phyloP scores from a whole-genome alignment of 2,329 filamentous ascomycete genomes.

The Colletotrichum noveboracense region DNA sequence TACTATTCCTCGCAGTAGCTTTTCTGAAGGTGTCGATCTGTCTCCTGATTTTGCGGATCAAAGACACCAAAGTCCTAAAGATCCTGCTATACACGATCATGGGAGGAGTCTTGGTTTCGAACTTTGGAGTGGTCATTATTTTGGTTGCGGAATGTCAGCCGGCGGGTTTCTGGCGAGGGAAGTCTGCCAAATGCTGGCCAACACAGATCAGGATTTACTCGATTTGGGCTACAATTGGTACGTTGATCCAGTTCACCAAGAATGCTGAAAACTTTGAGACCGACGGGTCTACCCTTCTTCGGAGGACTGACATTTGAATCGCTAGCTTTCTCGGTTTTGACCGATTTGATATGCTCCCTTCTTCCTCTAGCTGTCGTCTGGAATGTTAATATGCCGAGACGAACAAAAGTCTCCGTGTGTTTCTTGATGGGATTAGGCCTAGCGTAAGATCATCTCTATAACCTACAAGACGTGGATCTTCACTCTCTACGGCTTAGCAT shows the following conservation, averaged over 20 bases:
- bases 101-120: constrained; percentile 33
- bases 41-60: constrained; percentile 44
- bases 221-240: constrained; percentile 37
- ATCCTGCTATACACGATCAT: constrained; percentile 34
- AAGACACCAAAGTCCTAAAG: constrained; percentile 34
- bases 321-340: constrained; percentile 28
- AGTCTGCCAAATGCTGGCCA: constrained; percentile 31
- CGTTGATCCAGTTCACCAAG: background rate
- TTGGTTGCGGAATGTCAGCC: constrained; percentile 36
- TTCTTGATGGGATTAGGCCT: constrained; percentile 34
- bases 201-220: constrained; percentile 33
- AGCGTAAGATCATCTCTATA: constrained; percentile 15
- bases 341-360: constrained; percentile 28
- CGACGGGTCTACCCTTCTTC: too few relatives aligned
- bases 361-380: constrained; percentile 36
- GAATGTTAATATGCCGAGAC: constrained; percentile 32
- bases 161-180: constrained; percentile 16
- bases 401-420: constrained; percentile 33
- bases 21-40: constrained; percentile 46
- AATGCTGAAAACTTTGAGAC: too few relatives aligned
- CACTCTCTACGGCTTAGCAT: fast-evolving
- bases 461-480: background rate
- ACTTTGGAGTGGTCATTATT: constrained; percentile 34
- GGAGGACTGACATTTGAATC: too few relatives aligned
- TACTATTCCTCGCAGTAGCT: constrained; percentile 42